Evolutionary conservation across 257 asterid genomes (phyloP), one percentile per base, ranked within the genome.

Genomic region (Hygrophila difformis): DNA sequence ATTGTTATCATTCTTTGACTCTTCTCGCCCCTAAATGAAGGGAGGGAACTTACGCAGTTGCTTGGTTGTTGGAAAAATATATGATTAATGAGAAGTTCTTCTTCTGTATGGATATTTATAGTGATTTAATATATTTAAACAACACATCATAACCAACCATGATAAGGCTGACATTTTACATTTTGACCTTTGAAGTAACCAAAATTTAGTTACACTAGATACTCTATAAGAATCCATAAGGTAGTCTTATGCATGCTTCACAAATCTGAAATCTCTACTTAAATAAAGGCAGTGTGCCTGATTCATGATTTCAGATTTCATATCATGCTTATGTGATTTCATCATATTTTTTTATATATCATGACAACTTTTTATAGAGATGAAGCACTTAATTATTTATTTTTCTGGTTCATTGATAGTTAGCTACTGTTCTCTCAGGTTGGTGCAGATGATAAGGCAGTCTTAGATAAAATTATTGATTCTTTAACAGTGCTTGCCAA

Each of bases 401-500:
- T 53, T 34, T 14, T 33, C 24, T 16, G 24, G 43, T 35, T 57
- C 40, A 51, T 13, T 29, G 46, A 39, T n/a, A 21, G 23, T 26
- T 28, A 36, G 56, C 24, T 57, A 34, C 41, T 65, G 36, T 46
- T 47, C 33, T 61, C 46, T 65, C 70, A 88, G 96, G 79, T 89
- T 62, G 93, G 94, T 47, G 96, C 98, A 45, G 83, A 79, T 61
- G 88, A 89, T 61, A 66, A 76, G 62, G 67, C 61, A 7, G 72
- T 68, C 42, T 75, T 89, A 6, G 91, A 74, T 53, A 79, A 65
- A 61, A 82, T 82, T 12, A 70, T 82, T 1, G 91, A 85, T 60
- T 76, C 93, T 45, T 68, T 89, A 59, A 79, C 82, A 33, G 71
- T 87, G 46, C 80, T 85, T 60, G 87, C 87, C 56, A 58, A 63